These are phyloP conservation scores for Chlamydomonas asymmetrica DNA, from an alignment of 139 green algal species.

Conservation along the genomic window DNA sequence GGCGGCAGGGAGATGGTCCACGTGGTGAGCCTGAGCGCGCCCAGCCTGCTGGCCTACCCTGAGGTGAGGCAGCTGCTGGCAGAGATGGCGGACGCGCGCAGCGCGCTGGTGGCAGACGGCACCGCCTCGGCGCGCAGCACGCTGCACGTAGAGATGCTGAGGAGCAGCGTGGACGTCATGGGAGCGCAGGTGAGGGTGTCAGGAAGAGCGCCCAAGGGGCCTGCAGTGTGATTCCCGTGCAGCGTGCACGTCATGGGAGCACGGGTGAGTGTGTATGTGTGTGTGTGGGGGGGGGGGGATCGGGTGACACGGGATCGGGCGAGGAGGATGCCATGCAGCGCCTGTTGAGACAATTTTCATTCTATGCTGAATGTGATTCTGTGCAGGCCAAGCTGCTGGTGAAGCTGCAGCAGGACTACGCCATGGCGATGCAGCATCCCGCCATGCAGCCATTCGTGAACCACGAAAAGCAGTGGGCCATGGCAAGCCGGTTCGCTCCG, in stretches of 20 bases:
- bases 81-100: constrained; percentile 16
- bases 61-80: constrained; percentile 19
- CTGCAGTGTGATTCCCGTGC: too few species aligned
- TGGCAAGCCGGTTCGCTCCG: constrained; percentile 18
- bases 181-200: too few species aligned
- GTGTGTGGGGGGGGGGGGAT: too few species aligned
- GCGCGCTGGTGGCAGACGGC: neutral
- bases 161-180: constrained; percentile 10
- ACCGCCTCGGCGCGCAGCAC: too few species aligned
- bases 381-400: constrained; percentile 17
- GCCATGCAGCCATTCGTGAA: constrained; percentile 14
- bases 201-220: too few species aligned
- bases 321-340: too few species aligned
- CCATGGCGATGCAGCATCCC: constrained; percentile 12
- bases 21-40: constrained; percentile 11
- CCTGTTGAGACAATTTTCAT: too few species aligned
- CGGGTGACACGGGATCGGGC: too few species aligned
- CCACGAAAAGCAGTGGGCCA: constrained; percentile 26
- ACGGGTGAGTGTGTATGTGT: too few species aligned
- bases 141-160: constrained; percentile 14
- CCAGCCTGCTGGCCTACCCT: constrained; percentile 5
- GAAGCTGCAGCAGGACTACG: constrained; percentile 17
- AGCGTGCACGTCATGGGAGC: too few species aligned
- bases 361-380: too few species aligned
- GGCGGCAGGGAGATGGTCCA: constrained; percentile 25